Base-by-base conservation (phyloP, 495 filamentous ascomycete genomes). In the Xylaria telfairii region DNA sequence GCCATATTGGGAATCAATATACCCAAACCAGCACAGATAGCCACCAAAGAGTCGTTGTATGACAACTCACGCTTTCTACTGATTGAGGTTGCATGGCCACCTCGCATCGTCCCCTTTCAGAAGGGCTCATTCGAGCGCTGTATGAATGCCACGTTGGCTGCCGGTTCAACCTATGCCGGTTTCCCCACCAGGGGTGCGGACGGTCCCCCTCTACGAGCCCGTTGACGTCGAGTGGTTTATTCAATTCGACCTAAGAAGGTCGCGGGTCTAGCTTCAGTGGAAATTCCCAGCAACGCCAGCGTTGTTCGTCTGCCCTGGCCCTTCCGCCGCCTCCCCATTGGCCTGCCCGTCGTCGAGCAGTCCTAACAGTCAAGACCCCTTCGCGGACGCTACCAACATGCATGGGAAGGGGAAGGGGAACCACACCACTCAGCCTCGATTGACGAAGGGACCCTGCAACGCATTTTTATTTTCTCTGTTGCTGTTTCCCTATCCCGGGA, bases 1-100 rank as follows among this genome's bases (percentile, higher is more conserved):
- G 63, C 74, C 74, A 76, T 78, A 75, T 71, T 76, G 74, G 72
- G 69, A 65, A 70, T 70, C 67, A 76, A 68, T 71, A 71, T 73
- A 69, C 70, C 71, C 72, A 71, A 65, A 73, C 70, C 73, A 72
- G 70, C 74, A 76, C 71, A 72, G 74, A 75, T 70, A 71, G 62
- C 69, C 71, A 34, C 42, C 69, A 68, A 75, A 64, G 71, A 76
- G 74, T 70, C 64, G 71, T 72, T 69, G 57, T 63, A 63, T 69
- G 75, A 78, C 76, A 78, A 76, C 74, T 74, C 76, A 78, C 70
- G 73, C 75, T 71, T 71, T 68, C 75, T 77, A 69, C 71, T 77
- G 73, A 77, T 78, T 77, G 72, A 75, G 76, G 76, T 78, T 78
- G 76, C 76, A 78, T 78, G 76, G 75, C 76, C 76, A 78, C 71